Evolutionary conservation across 202 grass and related monocot genomes (phyloP).

Genomic region (Dendrocalamus latiflorus): DNA sequence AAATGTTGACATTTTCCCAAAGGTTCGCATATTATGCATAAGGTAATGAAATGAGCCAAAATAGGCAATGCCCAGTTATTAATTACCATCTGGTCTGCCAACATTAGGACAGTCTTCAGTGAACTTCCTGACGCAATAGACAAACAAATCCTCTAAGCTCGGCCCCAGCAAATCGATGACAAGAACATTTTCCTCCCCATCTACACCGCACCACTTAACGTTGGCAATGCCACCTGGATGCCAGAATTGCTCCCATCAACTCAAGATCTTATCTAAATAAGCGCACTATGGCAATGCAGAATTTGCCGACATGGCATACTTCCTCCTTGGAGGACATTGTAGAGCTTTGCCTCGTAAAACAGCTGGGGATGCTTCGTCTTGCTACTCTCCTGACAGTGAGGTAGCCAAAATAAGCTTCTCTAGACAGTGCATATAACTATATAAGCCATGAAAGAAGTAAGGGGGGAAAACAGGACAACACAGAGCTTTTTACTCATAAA

Average conservation of each 20-base stretch:
- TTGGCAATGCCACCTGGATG: constrained; percentile 82
- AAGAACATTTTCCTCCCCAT: constrained; percentile 86
- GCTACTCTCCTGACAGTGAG: constrained; percentile 64
- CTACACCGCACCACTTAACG: constrained; percentile 84
- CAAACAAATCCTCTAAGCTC: constrained; percentile 88
- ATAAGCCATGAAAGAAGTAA: background rate
- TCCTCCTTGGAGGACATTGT: constrained; percentile 82
- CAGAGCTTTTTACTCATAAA: background rate
- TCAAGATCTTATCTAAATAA: constrained; percentile 8
- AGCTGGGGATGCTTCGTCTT: constrained; percentile 87
- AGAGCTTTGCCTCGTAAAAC: constrained; percentile 93
- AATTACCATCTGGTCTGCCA: constrained; percentile 97
- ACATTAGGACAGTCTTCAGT: constrained; percentile 90
- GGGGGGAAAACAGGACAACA: background rate
- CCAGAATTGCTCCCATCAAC: constrained; percentile 18
- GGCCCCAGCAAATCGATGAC: constrained; percentile 90
- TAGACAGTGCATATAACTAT: no score
- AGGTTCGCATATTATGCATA: background rate
- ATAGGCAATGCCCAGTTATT: background rate
- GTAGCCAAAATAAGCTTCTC: constrained; percentile 16
- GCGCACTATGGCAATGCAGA: background rate
- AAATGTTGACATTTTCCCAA: background rate
- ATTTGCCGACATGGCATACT: constrained; percentile 34
- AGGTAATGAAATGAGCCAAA: constrained; percentile 7
- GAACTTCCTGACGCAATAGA: constrained; percentile 82